These are phyloP conservation scores for Xylaria sp. DNA, from an alignment of 2,329 filamentous ascomycete genomes.

Conservation along the genomic window DNA sequence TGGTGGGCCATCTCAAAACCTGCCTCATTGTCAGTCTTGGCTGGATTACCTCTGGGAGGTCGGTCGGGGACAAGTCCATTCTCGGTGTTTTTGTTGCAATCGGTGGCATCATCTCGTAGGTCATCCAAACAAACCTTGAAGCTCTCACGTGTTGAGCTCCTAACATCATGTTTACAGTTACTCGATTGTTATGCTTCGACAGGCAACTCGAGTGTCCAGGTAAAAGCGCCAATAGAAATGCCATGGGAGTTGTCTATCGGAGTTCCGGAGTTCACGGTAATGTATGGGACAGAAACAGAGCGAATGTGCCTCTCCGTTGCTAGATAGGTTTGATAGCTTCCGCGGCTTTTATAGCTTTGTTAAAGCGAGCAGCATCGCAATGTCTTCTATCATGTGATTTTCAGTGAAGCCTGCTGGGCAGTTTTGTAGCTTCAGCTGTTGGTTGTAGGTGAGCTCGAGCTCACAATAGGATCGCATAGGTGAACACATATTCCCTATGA, in stretches of 20 bases:
- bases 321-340: conserved; percentile 4
- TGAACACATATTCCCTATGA: neutral
- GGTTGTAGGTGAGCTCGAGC: neutral
- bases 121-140: conserved; percentile 31
- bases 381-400: neutral
- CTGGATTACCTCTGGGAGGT: conserved; percentile 66
- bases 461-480: no score
- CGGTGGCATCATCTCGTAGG: conserved; percentile 66
- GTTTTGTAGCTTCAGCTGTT: neutral
- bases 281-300: conserved; percentile 1
- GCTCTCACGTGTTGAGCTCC: neutral
- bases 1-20: conserved; percentile 73
- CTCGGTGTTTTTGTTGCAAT: conserved; percentile 66
- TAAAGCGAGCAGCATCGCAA: neutral
- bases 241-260: conserved; percentile 21
- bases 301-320: neutral
- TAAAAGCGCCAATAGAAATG: conserved; percentile 19
- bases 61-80: conserved; percentile 64
- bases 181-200: conserved; percentile 59
- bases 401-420: neutral
- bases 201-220: conserved; percentile 48
- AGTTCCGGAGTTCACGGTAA: conserved; percentile 26
- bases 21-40: conserved; percentile 72
- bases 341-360: neutral
- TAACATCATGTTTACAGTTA: conserved; percentile 52